Conservation (phyloP, 495 filamentous ascomycete genomes). For the Clavariopsis aquatica region DNA sequence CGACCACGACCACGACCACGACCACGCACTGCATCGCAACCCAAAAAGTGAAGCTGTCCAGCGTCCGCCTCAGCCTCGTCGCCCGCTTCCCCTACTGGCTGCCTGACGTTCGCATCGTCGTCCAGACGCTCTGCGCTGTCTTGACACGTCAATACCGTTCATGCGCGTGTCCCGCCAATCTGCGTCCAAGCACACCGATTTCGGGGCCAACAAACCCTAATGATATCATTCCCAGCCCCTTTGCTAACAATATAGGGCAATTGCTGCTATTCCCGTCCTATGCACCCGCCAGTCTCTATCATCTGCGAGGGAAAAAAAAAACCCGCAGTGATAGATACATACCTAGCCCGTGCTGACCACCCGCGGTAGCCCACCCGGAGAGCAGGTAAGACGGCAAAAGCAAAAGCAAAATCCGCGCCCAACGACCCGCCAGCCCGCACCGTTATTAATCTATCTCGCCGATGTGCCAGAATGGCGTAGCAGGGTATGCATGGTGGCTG, state of each 20-base stretch:
- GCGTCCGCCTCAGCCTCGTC: neutral
- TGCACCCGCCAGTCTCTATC: too few relatives aligned
- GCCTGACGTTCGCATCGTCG: neutral
- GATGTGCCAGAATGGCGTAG: neutral
- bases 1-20: too few relatives aligned
- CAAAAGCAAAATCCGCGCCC: neutral
- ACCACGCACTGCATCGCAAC: slow-evolving; percentile 9
- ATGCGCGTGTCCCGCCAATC: slow-evolving; percentile 10
- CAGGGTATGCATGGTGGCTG: neutral
- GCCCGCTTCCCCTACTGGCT: neutral
- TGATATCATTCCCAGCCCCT: too few relatives aligned
- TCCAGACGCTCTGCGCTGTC: slow-evolving; percentile 17
- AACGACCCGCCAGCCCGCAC: neutral
- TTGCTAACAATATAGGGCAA: too few relatives aligned
- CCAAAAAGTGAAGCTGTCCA: neutral
- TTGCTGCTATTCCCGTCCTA: too few relatives aligned
- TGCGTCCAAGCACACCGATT: neutral
- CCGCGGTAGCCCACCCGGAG: too few relatives aligned
- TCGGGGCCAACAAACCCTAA: neutral
- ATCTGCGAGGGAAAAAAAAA: too few relatives aligned
- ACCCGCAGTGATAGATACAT: too few relatives aligned
- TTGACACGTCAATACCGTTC: slow-evolving; percentile 31
- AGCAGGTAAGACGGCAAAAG: too few relatives aligned
- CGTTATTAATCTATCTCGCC: slow-evolving; percentile 24
- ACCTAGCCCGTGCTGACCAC: too few relatives aligned